Base-by-base conservation (phyloP, 1,139 yeast genomes). In the Geotrichum macrosporum region DNA sequence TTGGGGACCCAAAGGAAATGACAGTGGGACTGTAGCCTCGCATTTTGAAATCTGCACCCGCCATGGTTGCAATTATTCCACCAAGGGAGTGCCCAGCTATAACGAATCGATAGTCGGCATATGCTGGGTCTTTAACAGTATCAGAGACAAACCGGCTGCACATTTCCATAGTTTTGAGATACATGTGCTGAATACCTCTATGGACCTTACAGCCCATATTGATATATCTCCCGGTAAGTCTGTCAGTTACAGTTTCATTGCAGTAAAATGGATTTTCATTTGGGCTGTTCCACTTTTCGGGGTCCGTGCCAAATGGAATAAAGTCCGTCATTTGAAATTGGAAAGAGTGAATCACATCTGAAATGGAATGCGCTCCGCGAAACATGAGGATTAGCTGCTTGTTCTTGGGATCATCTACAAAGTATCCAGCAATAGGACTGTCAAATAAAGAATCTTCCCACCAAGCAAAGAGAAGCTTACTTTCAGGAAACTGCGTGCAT, bases 51-150 rank as follows among this genome's bases (percentile, higher is more conserved):
- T 82, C 88, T 21, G 79, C 69, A 0, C 83, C 88, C 9, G 78
- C 72, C 32, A 84, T 63, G 12, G 72, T 63, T 0, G 87, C 81
- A 47, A 81, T 64, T 0, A 87, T 86, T 2, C 81, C 92, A 1
- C 92, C 94, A 24, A 83, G 62, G 0, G 92, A 83, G 64, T 83
- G 92, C 0, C 92, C 92, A 2, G 77, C 66, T 2, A 81, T 70
- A 3, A 75, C 70, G 13, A 81, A 53, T 35, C 69, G 62, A 58
- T 78, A 81, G 21, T 71, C 71, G 0, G 79, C 76, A 55, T 73
- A 62, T 18, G 61, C 41, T 51, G 74, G 50, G 57, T 37, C 40
- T 21, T 41, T 31, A 2, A 46, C 59, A 19, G 56, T 55, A 39
- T 66, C 64, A 12, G 72, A 66, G 15, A 67, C 66, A 15, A 59